A percentile compares a stretch with the other conserved stretches of the same genome.
These are phyloP conservation scores for Debaryomyces psychrophilus DNA, from an alignment of 1,139 yeast genomes.

Conservation along the genomic window DNA sequence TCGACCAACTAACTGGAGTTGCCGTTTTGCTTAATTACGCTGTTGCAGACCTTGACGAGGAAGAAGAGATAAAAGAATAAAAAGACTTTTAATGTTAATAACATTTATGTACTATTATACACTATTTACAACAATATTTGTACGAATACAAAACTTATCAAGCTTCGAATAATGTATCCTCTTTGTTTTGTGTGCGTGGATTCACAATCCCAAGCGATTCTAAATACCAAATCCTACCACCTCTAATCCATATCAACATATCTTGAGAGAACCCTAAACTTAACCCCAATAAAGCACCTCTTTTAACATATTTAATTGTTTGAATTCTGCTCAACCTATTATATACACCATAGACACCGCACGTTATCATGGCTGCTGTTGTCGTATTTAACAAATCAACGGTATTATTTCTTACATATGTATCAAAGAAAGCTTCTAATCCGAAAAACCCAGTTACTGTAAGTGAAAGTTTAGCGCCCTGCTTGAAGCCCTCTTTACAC, in stretches of 20 bases:
- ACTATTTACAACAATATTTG: constrained; percentile 12
- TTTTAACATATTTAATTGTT: constrained; percentile 47
- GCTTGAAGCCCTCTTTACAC: constrained; percentile 45
- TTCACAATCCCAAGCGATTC: constrained; percentile 27
- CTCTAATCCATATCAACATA: constrained; percentile 55
- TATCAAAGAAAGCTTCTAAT: constrained; percentile 64
- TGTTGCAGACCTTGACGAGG: constrained; percentile 79
- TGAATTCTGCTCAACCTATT: constrained; percentile 52
- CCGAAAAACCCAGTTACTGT: constrained; percentile 59
- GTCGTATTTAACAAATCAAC: constrained; percentile 67
- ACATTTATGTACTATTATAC: constrained; percentile 10
- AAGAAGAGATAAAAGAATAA: constrained; percentile 35
- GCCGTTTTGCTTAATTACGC: constrained; percentile 89
- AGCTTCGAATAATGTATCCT: constrained; percentile 7
- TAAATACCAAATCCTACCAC: constrained; percentile 68
- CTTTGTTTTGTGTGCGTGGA: constrained; percentile 13
- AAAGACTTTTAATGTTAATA: neutral
- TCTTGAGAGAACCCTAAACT: constrained; percentile 69
- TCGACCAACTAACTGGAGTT: constrained; percentile 86
- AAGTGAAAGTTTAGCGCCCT: constrained; percentile 47
- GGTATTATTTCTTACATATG: constrained; percentile 44
- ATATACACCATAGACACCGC: constrained; percentile 53
- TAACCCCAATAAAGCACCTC: constrained; percentile 62
- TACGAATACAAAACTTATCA: neutral
- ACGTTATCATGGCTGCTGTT: constrained; percentile 54